Conservation (phyloP, 2,329 filamentous ascomycete species). For the Capronia americana region DNA sequence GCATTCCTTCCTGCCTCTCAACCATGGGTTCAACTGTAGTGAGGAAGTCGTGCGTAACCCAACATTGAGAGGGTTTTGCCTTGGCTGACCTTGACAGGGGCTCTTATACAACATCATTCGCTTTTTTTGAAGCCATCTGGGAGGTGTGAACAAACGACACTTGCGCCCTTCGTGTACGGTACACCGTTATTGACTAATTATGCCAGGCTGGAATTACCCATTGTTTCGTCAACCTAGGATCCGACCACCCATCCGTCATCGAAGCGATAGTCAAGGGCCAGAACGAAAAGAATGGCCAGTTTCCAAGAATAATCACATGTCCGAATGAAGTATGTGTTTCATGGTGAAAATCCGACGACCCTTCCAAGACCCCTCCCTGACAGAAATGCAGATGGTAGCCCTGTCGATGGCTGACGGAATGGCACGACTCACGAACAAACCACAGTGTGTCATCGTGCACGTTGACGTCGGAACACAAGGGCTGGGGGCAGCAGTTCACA, state of each 20-base stretch:
- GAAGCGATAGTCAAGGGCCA: slow-evolving; percentile 81
- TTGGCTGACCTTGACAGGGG: too few relatives aligned
- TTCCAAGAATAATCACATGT: slow-evolving; percentile 77
- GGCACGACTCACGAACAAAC: slow-evolving; percentile 72
- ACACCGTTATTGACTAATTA: slow-evolving; percentile 24
- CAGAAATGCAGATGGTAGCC: slow-evolving; percentile 75
- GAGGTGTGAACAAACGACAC: slow-evolving; percentile 58
- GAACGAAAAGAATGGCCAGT: slow-evolving; percentile 68
- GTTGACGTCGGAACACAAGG: slow-evolving; percentile 84
- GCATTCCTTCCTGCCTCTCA: too few relatives aligned
- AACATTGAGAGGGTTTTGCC: too few relatives aligned
- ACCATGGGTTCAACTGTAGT: too few relatives aligned
- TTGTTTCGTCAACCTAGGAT: slow-evolving; percentile 62
- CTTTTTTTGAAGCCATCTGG: slow-evolving; percentile 83
- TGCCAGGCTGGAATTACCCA: slow-evolving; percentile 56
- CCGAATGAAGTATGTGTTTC: slow-evolving; percentile 70
- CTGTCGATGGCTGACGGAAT: slow-evolving; percentile 85
- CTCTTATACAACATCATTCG: slow-evolving; percentile 73
- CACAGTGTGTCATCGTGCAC: slow-evolving; percentile 79
- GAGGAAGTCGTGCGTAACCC: too few relatives aligned
- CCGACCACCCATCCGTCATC: slow-evolving; percentile 73
- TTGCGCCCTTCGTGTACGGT: slow-evolving; percentile 39
- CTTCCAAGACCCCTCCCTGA: background rate
- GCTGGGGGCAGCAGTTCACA: slow-evolving; percentile 78
- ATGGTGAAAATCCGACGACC: background rate